phyloP scores from a whole-genome alignment of 2,329 filamentous ascomycete species.

The Ascochyta rabiei region DNA sequence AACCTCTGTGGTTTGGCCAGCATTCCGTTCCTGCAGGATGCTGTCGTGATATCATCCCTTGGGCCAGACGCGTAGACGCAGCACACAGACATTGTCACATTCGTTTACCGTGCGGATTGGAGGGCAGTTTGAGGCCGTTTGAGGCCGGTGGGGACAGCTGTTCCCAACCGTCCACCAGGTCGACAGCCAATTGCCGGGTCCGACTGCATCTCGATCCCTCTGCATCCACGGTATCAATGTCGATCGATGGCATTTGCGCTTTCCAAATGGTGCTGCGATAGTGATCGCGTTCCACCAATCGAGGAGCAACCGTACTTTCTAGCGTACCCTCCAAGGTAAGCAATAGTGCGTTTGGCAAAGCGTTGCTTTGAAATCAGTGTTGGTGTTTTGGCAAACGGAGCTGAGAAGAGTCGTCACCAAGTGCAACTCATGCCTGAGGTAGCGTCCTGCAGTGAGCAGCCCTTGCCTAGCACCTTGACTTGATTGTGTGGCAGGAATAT shows the following conservation, averaged over 20 bases:
- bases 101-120: no score
- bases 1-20: slow-evolving; percentile 6
- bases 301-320: slow-evolving; percentile 1
- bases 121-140: no score
- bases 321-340: slow-evolving; percentile 4
- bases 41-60: slow-evolving; percentile 16
- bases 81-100: background rate
- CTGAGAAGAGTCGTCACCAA: background rate
- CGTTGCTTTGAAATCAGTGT: slow-evolving; percentile 15
- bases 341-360: slow-evolving; percentile 2
- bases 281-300: slow-evolving; percentile 10
- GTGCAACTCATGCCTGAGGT: background rate
- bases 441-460: background rate
- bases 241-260: slow-evolving; percentile 13
- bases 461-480: background rate
- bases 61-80: slow-evolving; percentile 2
- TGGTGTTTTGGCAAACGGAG: background rate
- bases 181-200: slow-evolving; percentile 1
- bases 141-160: background rate
- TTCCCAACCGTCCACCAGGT: background rate
- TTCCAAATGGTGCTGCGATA: slow-evolving; percentile 2
- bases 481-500: background rate
- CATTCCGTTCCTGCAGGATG: slow-evolving; percentile 18
- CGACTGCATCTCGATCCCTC: slow-evolving; percentile 13
- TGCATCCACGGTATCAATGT: slow-evolving; percentile 7